Percentiles rank a stretch among this genome's conserved stretches.
These are phyloP conservation scores for Epicoccum sorghinum DNA, from an alignment of 2,329 filamentous ascomycete genomes.

Conservation along the genomic window DNA sequence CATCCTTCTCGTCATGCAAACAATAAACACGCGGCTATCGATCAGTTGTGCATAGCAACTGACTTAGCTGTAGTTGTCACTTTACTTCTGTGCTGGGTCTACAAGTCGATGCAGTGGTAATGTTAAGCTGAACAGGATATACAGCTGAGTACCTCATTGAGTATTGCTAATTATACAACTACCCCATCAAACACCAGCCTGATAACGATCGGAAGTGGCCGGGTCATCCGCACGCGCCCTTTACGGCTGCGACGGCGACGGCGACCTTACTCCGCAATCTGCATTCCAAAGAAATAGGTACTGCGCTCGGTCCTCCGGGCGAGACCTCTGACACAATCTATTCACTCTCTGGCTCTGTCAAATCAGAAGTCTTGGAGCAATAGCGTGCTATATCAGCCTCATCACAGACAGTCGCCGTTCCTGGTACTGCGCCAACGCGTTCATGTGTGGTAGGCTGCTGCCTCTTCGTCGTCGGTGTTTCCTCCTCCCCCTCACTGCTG, in stretches of 20 bases:
- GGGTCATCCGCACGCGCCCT: conserved; percentile 24
- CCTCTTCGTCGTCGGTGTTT: conserved; percentile 21
- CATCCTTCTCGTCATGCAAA: conserved; percentile 12
- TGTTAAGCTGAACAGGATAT: background rate
- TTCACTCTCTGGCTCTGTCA: background rate
- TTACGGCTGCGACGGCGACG: conserved; percentile 24
- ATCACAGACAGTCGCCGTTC: conserved; percentile 5
- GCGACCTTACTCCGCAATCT: conserved; percentile 2
- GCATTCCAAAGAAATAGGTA: conserved; percentile 14
- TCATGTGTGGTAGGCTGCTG: conserved; percentile 45
- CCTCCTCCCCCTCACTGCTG: conserved; percentile 37
- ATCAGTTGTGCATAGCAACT: conserved; percentile 9
- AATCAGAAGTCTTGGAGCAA: conserved; percentile 10
- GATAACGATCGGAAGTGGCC: conserved; percentile 38
- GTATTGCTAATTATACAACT: conserved; percentile 15
- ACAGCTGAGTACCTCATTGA: background rate
- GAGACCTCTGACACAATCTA: conserved; percentile 15
- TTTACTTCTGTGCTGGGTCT: background rate
- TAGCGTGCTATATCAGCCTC: conserved; percentile 15
- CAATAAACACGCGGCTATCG: conserved; percentile 11
- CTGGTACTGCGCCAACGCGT: background rate
- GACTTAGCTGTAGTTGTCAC: background rate
- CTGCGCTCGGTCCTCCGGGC: conserved; percentile 12
- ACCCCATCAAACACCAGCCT: conserved; percentile 26
- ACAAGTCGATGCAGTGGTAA: background rate